Evolutionary conservation across 768 basidiomycete genomes (phyloP).

Genomic region (Roridomyces roridus): DNA sequence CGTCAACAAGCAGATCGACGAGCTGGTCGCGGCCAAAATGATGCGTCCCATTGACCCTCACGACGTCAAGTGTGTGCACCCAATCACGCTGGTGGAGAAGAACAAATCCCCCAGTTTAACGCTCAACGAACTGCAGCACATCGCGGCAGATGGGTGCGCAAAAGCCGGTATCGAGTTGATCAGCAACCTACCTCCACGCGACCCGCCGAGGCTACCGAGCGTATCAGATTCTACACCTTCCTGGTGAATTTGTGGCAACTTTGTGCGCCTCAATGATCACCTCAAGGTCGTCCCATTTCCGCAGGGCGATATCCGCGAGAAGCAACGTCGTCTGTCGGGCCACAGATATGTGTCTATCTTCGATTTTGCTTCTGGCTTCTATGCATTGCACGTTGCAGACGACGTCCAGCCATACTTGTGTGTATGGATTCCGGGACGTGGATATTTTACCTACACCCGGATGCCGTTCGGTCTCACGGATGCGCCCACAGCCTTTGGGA

Average conservation of each 20-base stretch:
- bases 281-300: conserved; percentile 36
- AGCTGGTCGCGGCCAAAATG: conserved; percentile 40
- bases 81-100: conserved; percentile 44
- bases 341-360: conserved; percentile 41
- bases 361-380: conserved; percentile 48
- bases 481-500: conserved; percentile 40
- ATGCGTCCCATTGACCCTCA: conserved; percentile 33
- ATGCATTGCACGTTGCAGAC: conserved; percentile 24
- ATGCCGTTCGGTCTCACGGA: conserved; percentile 52
- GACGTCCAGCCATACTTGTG: conserved; percentile 33
- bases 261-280: conserved; percentile 38
- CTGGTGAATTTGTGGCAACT: conserved; percentile 47
- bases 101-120: conserved; percentile 36
- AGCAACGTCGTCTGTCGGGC: conserved; percentile 42
- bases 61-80: conserved; percentile 41
- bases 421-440: conserved; percentile 45
- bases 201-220: background rate
- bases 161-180: conserved; percentile 27
- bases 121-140: conserved; percentile 38
- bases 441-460: conserved; percentile 37
- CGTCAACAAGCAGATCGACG: conserved; percentile 36
- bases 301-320: conserved; percentile 44
- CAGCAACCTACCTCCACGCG: conserved; percentile 30
- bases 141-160: conserved; percentile 40
- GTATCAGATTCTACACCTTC: conserved; percentile 19